A percentile compares a stretch with the other conserved stretches of the same genome.
Evolutionary conservation across 495 filamentous ascomycete species (phyloP).

Genomic region (Aspergillus kassunensis): DNA sequence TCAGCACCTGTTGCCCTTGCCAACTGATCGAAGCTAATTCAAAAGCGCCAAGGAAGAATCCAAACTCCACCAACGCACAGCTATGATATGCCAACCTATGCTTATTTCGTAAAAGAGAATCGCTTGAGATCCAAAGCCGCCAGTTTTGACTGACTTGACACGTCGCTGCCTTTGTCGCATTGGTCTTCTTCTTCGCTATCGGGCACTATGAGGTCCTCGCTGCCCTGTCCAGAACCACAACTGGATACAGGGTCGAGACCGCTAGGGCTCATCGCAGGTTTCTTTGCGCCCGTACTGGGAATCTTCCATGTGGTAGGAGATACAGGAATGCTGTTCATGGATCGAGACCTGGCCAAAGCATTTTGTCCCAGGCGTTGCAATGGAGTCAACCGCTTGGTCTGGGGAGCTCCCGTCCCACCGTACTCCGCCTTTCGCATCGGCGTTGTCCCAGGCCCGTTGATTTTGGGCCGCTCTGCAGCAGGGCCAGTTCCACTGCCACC

Average conservation of each 20-base stretch:
- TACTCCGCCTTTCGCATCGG: neutral
- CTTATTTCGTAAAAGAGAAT: conserved; percentile 48
- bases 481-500: conserved; percentile 1
- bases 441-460: neutral
- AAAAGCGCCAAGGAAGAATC: neutral
- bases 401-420: conserved; percentile 14
- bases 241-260: neutral
- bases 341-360: conserved; percentile 42
- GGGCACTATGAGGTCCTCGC: conserved; percentile 72
- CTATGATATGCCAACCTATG: neutral
- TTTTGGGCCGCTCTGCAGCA: neutral
- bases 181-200: conserved; percentile 67
- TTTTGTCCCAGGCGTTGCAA: conserved; percentile 46
- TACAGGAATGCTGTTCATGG: conserved; percentile 26
- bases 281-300: neutral
- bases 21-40: no score
- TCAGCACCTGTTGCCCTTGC: no score
- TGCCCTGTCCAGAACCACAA: conserved; percentile 45
- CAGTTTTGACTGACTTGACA: conserved; percentile 8
- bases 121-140: conserved; percentile 46
- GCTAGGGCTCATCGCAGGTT: neutral
- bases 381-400: conserved; percentile 38
- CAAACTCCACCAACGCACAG: conserved; percentile 12
- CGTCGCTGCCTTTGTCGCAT: conserved; percentile 17
- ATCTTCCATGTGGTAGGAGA: conserved; percentile 6